Percentiles rank a stretch among this genome's conserved stretches.
These are phyloP conservation scores for Leccinum sublutescens DNA, from an alignment of 768 basidiomycete species.

Conservation along the genomic window DNA sequence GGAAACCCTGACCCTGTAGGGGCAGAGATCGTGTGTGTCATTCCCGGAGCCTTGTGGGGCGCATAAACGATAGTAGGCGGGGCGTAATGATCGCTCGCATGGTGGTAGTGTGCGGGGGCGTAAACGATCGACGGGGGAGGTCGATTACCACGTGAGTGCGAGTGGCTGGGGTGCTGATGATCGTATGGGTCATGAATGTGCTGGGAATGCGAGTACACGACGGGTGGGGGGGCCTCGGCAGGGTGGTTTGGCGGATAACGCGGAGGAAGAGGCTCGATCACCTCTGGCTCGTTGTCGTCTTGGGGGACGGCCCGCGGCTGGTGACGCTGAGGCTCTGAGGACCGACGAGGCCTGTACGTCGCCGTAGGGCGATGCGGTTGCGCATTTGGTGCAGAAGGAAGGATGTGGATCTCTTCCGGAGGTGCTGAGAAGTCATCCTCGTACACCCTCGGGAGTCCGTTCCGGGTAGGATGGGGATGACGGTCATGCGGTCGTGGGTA, in stretches of 20 bases:
- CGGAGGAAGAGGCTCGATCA: slow-evolving; percentile 34
- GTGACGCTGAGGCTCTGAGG: slow-evolving; percentile 29
- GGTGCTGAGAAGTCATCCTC: slow-evolving; percentile 26
- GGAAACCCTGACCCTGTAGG: slow-evolving; percentile 39
- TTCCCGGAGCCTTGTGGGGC: slow-evolving; percentile 54
- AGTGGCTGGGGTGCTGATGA: slow-evolving; percentile 34
- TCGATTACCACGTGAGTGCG: slow-evolving; percentile 36
- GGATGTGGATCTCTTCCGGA: slow-evolving; percentile 63
- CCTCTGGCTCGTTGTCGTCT: slow-evolving; percentile 30
- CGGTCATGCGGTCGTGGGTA: slow-evolving; percentile 32
- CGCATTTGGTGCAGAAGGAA: slow-evolving; percentile 48
- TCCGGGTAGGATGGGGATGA: slow-evolving; percentile 14
- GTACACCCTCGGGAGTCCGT: slow-evolving; percentile 19
- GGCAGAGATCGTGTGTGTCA: slow-evolving; percentile 70
- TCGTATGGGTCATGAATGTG: slow-evolving; percentile 36
- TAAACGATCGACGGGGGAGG: slow-evolving; percentile 61
- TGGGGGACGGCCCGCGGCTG: slow-evolving; percentile 17
- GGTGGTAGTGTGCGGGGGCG: slow-evolving; percentile 44
- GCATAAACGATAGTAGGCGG: slow-evolving; percentile 61
- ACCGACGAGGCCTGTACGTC: slow-evolving; percentile 31
- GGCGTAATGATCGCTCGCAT: slow-evolving; percentile 50
- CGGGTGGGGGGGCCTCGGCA: slow-evolving; percentile 22
- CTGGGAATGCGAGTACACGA: slow-evolving; percentile 41
- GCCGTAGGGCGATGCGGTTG: slow-evolving; percentile 32
- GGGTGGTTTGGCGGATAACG: slow-evolving; percentile 24